Base-by-base conservation (phyloP, 768 basidiomycete genomes). In the Termitomyces eurrhizus region DNA sequence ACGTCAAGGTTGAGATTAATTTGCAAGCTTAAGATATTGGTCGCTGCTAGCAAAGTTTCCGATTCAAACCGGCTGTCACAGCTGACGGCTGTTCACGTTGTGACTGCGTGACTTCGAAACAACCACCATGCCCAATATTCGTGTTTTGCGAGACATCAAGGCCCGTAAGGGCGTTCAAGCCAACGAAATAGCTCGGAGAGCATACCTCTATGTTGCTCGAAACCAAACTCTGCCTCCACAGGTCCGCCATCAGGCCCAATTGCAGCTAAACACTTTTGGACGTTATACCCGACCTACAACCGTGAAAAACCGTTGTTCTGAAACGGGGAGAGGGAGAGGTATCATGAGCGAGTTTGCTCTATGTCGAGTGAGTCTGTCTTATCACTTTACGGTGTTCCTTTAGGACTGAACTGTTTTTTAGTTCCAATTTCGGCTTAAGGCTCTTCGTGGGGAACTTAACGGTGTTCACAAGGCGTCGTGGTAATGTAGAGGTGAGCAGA, bases 381-480 rank as follows among this genome's bases (percentile, higher is more conserved):
- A 48, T 11, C 18, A 72, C 75, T 4, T 39, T 56, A 50, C 33
- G 29, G 18, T n/a, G 18, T 5, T 29, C 33, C 24, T 54, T n/a
- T 42, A 45, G 61, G 35, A 21, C 32, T 39, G 14, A 36, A 57
- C 18, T 2, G 49, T 36, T 33, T 21, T 16, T 44, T 67, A 97
- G 95, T 92, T 83, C 77, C 93, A 95, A 76, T 97, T 98, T 78
- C 84, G 95, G 41, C 67, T 92, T 51, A 91, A 94, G 69, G 95
- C 94, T 0, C 76, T 92, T 56, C 77, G 77, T 39, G 89, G 92
- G 5, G 88, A 95, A 67, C 77, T 97, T 33, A 88, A 92, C 21
- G 95, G 95, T 6, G 93, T 98, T 32, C 80, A 82, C 49, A 95
- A 96, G 68, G 93, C 95, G 8, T 91, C 88, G n/a, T 98, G 95